phyloP scores from a whole-genome alignment of 2,329 filamentous ascomycete species.

The Ramularia endophylla region DNA sequence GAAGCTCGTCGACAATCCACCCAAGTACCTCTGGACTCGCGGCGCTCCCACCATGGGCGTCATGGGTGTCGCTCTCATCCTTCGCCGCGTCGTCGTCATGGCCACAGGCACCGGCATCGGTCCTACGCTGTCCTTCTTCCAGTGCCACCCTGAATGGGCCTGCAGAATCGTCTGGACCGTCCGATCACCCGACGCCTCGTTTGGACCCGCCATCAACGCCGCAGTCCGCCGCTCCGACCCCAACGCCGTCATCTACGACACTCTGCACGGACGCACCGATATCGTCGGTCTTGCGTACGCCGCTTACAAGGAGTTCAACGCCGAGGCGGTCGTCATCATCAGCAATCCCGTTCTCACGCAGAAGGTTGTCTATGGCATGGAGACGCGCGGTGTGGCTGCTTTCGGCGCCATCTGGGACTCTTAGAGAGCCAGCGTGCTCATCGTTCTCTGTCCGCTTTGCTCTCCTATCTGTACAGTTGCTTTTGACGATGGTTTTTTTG shows the following conservation, averaged over 20 bases:
- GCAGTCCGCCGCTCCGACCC: conserved; percentile 54
- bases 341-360: conserved; percentile 63
- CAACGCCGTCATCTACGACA: conserved; percentile 63
- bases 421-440: too few relatives aligned
- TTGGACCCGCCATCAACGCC: conserved; percentile 52
- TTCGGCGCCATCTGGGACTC: conserved; percentile 73
- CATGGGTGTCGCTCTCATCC: conserved; percentile 60
- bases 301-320: conserved; percentile 41
- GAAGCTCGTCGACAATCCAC: conserved; percentile 56
- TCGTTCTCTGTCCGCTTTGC: too few relatives aligned
- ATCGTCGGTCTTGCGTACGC: conserved; percentile 52
- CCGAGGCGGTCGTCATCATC: conserved; percentile 68
- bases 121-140: conserved; percentile 58
- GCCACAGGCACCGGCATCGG: conserved; percentile 70
- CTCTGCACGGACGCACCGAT: conserved; percentile 54
- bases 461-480: too few relatives aligned
- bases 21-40: conserved; percentile 59
- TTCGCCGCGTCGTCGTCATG: conserved; percentile 59
- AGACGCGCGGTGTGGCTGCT: conserved; percentile 59
- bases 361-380: conserved; percentile 63
- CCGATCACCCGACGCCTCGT: conserved; percentile 55
- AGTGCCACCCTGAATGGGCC: conserved; percentile 40
- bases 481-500: too few relatives aligned
- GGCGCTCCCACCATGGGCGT: conserved; percentile 63
- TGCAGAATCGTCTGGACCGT: conserved; percentile 66